A percentile compares a stretch with the other conserved stretches of the same genome.
Evolutionary conservation across 2,329 filamentous ascomycete genomes (phyloP).

Genomic region (Fusarium transvaalense): DNA sequence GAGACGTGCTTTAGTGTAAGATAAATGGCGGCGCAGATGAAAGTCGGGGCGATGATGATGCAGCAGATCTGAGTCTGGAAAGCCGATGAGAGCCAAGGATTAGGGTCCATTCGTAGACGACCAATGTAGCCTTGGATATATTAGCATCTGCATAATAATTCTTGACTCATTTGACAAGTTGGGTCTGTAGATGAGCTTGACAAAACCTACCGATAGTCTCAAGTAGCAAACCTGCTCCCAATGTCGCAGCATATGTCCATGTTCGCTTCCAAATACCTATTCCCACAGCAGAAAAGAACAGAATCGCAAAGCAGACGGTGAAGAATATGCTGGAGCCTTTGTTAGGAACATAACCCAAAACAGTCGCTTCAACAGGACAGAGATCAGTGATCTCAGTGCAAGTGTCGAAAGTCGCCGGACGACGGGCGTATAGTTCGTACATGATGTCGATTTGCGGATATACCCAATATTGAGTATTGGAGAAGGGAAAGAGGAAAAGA

Average conservation of each 20-base stretch:
- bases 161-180: not conserved
- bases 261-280: conserved; percentile 65
- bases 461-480: not conserved
- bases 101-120: conserved; percentile 63
- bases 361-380: conserved; percentile 66
- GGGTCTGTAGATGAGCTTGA: not conserved
- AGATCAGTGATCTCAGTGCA: conserved; percentile 54
- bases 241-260: conserved; percentile 66
- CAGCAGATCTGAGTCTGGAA: conserved; percentile 71
- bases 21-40: conserved; percentile 73
- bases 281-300: conserved; percentile 56
- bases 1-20: conserved; percentile 72
- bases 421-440: conserved; percentile 32
- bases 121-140: conserved; percentile 63
- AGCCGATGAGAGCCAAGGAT: conserved; percentile 66
- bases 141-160: conserved; percentile 5
- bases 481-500: not conserved
- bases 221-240: conserved; percentile 63
- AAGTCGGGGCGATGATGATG: conserved; percentile 70
- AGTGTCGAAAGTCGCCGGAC: conserved; percentile 42
- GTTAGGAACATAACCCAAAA: conserved; percentile 69
- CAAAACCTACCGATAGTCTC: conserved; percentile 62
- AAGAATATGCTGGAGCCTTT: conserved; percentile 68
- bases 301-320: conserved; percentile 61
- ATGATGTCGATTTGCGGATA: not conserved